Conservation (phyloP, 2,329 filamentous ascomycete genomes). For the Cladosporium oxysporum region DNA sequence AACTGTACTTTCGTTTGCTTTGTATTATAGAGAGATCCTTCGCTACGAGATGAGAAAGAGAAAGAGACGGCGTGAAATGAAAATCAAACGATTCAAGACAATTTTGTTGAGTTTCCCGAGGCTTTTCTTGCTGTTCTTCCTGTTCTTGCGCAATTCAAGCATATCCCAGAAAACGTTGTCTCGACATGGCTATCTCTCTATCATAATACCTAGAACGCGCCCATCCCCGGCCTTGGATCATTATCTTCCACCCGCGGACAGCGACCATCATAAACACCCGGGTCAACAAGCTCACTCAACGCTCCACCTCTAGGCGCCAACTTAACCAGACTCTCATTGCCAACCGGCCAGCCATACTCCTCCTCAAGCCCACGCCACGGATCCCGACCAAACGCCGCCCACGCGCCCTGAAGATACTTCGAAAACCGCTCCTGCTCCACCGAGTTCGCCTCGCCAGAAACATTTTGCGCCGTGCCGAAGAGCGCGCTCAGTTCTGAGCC, state of each 20-base stretch:
- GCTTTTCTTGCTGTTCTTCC: background rate
- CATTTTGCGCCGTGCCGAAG: constrained; percentile 35
- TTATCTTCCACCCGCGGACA: background rate
- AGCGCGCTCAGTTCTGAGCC: constrained; percentile 34
- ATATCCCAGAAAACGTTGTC: background rate
- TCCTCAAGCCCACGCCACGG: constrained; percentile 32
- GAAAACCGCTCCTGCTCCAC: constrained; percentile 23
- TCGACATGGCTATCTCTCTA: background rate
- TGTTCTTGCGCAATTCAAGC: background rate
- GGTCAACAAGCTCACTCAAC: background rate
- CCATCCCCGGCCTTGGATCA: constrained; percentile 9
- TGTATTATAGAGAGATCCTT: constrained; percentile 6
- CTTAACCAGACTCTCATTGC: constrained; percentile 13
- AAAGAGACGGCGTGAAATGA: background rate
- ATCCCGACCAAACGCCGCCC: constrained; percentile 39
- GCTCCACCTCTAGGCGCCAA: background rate
- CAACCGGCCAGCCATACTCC: constrained; percentile 25
- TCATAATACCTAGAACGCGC: background rate
- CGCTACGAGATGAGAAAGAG: background rate
- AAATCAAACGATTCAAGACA: background rate
- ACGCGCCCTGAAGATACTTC: constrained; percentile 34
- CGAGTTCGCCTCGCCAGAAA: constrained; percentile 28
- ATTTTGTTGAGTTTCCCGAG: background rate
- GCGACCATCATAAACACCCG: background rate
- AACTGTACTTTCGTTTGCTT: background rate